A percentile compares a stretch with the other conserved stretches of the same genome.
Conservation (phyloP, 2,329 filamentous ascomycete genomes). For the Incumbomyces delicatus region DNA sequence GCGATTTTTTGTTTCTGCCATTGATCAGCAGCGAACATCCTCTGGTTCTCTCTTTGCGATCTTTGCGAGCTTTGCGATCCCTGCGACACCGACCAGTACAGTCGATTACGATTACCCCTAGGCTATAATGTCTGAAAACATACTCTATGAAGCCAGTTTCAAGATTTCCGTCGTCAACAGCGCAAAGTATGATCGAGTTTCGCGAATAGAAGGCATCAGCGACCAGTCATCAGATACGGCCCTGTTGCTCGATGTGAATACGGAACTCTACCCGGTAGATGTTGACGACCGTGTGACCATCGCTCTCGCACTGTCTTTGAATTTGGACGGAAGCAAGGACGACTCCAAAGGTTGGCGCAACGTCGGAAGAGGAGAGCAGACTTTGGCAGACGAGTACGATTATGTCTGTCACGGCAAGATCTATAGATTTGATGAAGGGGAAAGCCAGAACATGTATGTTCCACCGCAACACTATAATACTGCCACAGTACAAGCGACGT, state of each 20-base stretch:
- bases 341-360: slow-evolving; percentile 72
- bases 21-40: no score
- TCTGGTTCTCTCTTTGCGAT: no score
- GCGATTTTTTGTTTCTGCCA: slow-evolving; percentile 9
- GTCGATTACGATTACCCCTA: no score
- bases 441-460: slow-evolving; percentile 76
- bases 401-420: slow-evolving; percentile 45
- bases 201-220: slow-evolving; percentile 61
- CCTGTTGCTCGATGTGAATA: slow-evolving; percentile 87
- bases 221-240: slow-evolving; percentile 57
- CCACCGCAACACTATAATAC: not conserved
- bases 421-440: slow-evolving; percentile 44
- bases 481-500: not conserved
- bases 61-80: no score
- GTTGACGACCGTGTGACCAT: slow-evolving; percentile 69
- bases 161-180: slow-evolving; percentile 68
- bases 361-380: slow-evolving; percentile 46
- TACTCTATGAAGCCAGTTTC: slow-evolving; percentile 91
- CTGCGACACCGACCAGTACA: no score
- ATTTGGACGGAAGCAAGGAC: slow-evolving; percentile 74
- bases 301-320: slow-evolving; percentile 73
- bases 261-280: slow-evolving; percentile 72
- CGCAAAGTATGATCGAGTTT: slow-evolving; percentile 90
- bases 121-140: slow-evolving; percentile 61
- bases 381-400: slow-evolving; percentile 44